Base-by-base conservation (phyloP, 371 early-diverging fungal genomes). In the Mucor piriformis region DNA sequence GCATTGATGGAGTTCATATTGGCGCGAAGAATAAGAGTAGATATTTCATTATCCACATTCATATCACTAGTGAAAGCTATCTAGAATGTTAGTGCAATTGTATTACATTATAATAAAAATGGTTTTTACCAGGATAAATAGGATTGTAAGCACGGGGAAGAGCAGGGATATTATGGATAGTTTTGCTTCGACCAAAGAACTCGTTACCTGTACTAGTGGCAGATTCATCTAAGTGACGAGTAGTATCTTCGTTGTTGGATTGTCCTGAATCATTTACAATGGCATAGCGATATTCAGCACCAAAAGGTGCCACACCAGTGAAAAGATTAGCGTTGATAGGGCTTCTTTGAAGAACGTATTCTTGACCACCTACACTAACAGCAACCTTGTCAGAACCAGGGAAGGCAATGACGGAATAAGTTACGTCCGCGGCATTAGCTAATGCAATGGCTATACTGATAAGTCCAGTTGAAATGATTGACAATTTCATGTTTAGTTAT, bases 81-180 rank as follows among this genome's bases (percentile, higher is more conserved):
- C 4, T 38, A 18, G 15, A 12, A 10, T 25, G 15, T 29, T 51
- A 42, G 24, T 15, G 20, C 4, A 27, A 43, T 3, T 21, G 49
- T 54, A 42, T 18, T 42, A 7, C 4, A 18, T 42, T 18, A 42
- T 2, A 18, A 6, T 5, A 42, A 18, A 1, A 8, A 6, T 18
- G 2, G 6, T 6, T 18, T 20, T 63, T 76, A 76, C 77, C 64
- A 51, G 67, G 67, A 58, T 76, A 73, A 44, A 76, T 60, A 13
- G 73, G 72, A 50, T 70, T 51, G 51, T 56, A 83, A 7, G 79
- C 80, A 51, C 73, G 75, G 18, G 83, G 83, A n/a, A 83, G 65
- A 5, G 64, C 71, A 25, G 83, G 83, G 12, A 83, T 61, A 40
- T 63, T 48, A 44, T 64, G 59, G 3, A 81, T 44, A 6, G 81